phyloP scores from a whole-genome alignment of 2,329 filamentous ascomycete genomes.

The Lachnellula hyalina region DNA sequence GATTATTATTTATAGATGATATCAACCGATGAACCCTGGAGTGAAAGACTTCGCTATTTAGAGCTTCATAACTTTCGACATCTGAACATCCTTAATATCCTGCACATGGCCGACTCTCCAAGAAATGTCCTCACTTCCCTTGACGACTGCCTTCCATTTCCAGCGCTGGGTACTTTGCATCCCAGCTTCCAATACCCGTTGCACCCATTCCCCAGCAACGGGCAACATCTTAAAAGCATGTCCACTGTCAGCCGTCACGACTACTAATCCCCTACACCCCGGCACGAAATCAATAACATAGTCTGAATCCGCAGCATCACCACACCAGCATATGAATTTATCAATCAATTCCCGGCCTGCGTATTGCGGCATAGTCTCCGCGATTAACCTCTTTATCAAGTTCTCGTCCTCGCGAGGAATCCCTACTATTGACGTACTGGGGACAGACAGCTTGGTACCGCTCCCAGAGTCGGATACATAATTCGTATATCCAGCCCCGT shows the following conservation, averaged over 20 bases:
- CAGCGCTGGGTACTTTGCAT: too few relatives aligned
- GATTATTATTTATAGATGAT: too few relatives aligned
- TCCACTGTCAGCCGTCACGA: constrained; percentile 47
- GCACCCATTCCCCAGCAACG: too few relatives aligned
- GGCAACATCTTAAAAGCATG: constrained; percentile 40
- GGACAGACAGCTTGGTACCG: constrained; percentile 10
- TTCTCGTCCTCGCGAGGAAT: constrained; percentile 43
- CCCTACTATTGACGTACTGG: constrained; percentile 28
- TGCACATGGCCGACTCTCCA: too few relatives aligned
- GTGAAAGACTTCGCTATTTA: too few relatives aligned
- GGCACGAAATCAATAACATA: constrained; percentile 49
- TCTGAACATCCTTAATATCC: too few relatives aligned
- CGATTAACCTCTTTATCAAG: constrained; percentile 43
- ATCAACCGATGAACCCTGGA: too few relatives aligned
- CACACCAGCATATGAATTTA: constrained; percentile 51
- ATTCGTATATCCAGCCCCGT: constrained; percentile 52
- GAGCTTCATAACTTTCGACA: too few relatives aligned
- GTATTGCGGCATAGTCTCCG: constrained; percentile 48
- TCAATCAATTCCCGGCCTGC: constrained; percentile 43
- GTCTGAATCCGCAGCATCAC: constrained; percentile 48
- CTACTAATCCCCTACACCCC: constrained; percentile 35
- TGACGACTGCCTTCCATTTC: too few relatives aligned
- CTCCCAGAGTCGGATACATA: constrained; percentile 20
- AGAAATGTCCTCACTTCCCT: too few relatives aligned
- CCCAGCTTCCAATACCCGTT: too few relatives aligned